Conservation (phyloP, 2,329 filamentous ascomycete genomes). For the Davidsoniella virescens region DNA sequence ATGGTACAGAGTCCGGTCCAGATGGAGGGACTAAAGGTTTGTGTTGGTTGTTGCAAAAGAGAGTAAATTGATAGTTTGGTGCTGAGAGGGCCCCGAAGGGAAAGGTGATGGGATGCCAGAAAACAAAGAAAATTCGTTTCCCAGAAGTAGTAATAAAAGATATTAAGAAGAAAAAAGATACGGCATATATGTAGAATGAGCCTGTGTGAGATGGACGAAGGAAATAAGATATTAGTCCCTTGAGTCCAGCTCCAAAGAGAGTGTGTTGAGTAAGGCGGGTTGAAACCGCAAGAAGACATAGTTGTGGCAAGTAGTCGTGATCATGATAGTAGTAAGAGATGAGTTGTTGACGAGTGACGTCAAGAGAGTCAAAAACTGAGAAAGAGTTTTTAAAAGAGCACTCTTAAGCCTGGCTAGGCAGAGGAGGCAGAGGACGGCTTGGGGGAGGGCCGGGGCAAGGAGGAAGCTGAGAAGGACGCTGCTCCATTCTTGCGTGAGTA, state of each 20-base stretch:
- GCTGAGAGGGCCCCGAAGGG: constrained; percentile 1
- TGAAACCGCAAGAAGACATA: too few species aligned
- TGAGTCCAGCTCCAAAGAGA: constrained; percentile 1
- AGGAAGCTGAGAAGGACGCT: constrained; percentile 49
- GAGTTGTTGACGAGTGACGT: neutral
- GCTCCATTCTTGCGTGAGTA: constrained; percentile 20
- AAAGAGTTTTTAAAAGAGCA: neutral
- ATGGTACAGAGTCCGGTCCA: constrained; percentile 5
- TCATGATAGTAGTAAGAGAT: constrained; percentile 2
- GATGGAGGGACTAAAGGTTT: neutral
- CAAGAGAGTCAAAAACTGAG: neutral
- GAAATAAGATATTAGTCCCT: neutral
- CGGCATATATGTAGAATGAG: neutral
- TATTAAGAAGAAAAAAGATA: neutral
- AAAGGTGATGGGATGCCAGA: neutral
- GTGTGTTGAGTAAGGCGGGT: neutral
- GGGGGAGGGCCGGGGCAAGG: constrained; percentile 51
- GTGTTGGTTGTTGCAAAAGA: constrained; percentile 8
- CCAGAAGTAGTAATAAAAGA: neutral
- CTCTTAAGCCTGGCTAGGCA: constrained; percentile 41
- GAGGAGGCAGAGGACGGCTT: constrained; percentile 46
- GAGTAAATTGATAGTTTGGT: constrained; percentile 9
- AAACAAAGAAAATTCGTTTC: constrained; percentile 5
- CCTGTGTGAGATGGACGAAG: neutral
- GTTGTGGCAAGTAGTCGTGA: neutral